Conservation (phyloP, 2,329 filamentous ascomycete genomes). For the Fusarium tuaranense region DNA sequence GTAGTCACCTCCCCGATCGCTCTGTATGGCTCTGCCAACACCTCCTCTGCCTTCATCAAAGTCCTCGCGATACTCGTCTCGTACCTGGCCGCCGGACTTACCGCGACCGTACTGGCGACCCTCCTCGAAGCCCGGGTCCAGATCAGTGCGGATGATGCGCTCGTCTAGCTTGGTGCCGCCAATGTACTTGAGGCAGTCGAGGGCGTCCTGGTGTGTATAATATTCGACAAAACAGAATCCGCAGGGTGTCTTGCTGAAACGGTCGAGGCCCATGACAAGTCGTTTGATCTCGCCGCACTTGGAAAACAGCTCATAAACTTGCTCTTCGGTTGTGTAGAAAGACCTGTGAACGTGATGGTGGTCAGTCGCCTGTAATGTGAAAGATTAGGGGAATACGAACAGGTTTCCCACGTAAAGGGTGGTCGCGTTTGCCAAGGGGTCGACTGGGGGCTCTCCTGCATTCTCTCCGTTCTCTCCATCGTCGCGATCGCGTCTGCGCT, state of each 20-base stretch:
- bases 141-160: conserved; percentile 92
- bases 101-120: conserved; percentile 95
- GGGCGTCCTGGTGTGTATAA: conserved; percentile 95
- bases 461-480: conserved; percentile 61
- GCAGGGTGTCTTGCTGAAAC: conserved; percentile 97
- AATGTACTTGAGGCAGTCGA: conserved; percentile 99
- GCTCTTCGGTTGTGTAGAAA: conserved; percentile 98
- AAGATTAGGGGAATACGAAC: conserved; percentile 56
- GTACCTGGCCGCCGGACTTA: conserved; percentile 95
- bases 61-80: conserved; percentile 97
- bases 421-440: conserved; percentile 86
- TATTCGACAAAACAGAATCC: conserved; percentile 99
- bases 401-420: conserved; percentile 98
- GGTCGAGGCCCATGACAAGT: conserved; percentile 96
- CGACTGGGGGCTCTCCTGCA: conserved; percentile 63
- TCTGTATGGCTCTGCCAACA: conserved; percentile 80
- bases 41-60: conserved; percentile 95
- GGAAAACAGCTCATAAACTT: conserved; percentile 96
- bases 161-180: conserved; percentile 98
- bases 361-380: conserved; percentile 7
- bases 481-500: conserved; percentile 75
- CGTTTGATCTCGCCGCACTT: conserved; percentile 99
- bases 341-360: conserved; percentile 65
- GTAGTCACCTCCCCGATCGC: conserved; percentile 58
- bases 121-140: conserved; percentile 96